phyloP scores from a whole-genome alignment of 768 basidiomycete genomes.

The Coprinopsis cinerea region DNA sequence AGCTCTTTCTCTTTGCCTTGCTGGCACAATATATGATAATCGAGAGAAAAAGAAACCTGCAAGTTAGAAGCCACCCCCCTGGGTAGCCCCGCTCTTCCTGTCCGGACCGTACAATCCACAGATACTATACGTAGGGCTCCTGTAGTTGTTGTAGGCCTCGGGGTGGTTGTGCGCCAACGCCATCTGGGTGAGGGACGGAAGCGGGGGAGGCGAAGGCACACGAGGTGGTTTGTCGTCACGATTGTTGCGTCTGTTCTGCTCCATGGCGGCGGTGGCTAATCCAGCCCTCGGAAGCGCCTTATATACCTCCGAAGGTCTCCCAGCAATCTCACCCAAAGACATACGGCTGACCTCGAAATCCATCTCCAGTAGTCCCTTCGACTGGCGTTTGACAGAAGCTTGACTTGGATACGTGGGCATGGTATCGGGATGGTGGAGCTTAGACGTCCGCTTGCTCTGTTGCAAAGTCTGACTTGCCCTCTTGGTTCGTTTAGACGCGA shows the following conservation, averaged over 20 bases:
- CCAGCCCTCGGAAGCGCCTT: neutral
- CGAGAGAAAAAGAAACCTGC: no score
- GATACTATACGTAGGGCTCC: conserved; percentile 80
- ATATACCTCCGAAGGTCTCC: neutral
- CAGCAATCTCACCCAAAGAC: conserved; percentile 18
- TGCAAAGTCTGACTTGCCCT: conserved; percentile 6
- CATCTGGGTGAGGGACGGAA: conserved; percentile 76
- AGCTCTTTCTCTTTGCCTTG: no score
- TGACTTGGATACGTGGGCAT: conserved; percentile 3
- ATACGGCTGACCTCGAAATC: conserved; percentile 40
- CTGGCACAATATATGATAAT: no score
- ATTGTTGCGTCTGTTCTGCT: conserved; percentile 17
- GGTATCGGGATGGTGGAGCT: conserved; percentile 4
- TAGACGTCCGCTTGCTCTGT: conserved; percentile 2
- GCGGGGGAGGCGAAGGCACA: conserved; percentile 71
- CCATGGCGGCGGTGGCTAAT: conserved; percentile 1
- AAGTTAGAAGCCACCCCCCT: neutral
- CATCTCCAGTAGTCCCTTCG: conserved; percentile 45
- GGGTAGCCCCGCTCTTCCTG: conserved; percentile 39
- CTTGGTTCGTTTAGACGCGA: conserved; percentile 25
- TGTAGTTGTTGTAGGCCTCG: conserved; percentile 58
- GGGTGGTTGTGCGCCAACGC: conserved; percentile 58
- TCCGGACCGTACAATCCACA: conserved; percentile 73
- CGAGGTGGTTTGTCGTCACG: conserved; percentile 61
- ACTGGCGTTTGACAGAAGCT: neutral